phyloP scores from a whole-genome alignment of 345 rosid species.

The Acer saccharum region DNA sequence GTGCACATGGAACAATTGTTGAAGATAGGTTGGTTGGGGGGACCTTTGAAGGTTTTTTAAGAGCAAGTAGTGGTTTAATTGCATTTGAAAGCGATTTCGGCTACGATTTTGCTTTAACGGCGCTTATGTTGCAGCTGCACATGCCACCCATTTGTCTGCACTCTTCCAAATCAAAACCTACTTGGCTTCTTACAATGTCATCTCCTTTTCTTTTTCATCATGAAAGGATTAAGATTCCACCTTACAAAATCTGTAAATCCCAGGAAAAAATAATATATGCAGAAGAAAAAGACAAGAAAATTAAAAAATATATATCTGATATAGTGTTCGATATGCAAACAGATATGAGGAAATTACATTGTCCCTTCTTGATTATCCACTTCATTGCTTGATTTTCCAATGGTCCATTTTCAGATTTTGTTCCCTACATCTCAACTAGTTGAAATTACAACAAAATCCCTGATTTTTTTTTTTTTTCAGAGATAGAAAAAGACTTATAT shows the following conservation, averaged over 20 bases:
- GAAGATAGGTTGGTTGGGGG: not conserved
- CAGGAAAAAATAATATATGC: not conserved
- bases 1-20: too few relatives aligned
- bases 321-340: not conserved
- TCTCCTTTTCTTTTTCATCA: not conserved
- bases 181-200: not conserved
- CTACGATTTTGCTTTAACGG: not conserved
- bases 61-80: not conserved
- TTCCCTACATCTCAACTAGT: not conserved
- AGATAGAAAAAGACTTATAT: too few relatives aligned
- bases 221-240: not conserved
- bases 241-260: not conserved
- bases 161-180: constrained; percentile 4
- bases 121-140: constrained; percentile 8
- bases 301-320: not conserved
- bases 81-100: constrained; percentile 2
- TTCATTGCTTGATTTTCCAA: not conserved
- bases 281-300: not conserved
- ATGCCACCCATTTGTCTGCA: constrained; percentile 10
- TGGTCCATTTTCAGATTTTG: not conserved
- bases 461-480: too few relatives aligned
- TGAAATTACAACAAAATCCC: not conserved
- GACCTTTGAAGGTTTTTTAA: not conserved
- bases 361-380: not conserved
- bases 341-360: not conserved